Evolutionary conservation across 2,329 filamentous ascomycete species (phyloP).

Genomic region (Huntiella omanensis): DNA sequence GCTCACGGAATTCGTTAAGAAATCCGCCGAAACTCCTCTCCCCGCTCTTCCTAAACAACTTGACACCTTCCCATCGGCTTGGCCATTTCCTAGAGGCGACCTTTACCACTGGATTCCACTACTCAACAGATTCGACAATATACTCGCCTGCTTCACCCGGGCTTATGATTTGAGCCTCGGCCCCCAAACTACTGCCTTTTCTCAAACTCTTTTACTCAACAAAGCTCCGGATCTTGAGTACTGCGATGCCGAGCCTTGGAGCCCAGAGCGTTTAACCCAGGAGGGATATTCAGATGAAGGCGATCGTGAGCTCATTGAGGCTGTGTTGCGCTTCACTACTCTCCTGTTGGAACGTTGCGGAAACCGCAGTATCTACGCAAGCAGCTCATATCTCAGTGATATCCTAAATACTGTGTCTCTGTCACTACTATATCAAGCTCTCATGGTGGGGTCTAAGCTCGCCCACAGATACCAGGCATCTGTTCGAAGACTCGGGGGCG

Average conservation of each 20-base stretch:
- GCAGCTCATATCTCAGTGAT: conserved; percentile 75
- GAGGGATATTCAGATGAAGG: conserved; percentile 54
- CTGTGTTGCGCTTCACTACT: conserved; percentile 67
- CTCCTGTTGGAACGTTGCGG: conserved; percentile 87
- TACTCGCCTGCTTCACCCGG: conserved; percentile 64
- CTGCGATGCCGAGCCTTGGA: conserved; percentile 18
- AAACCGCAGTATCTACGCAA: conserved; percentile 89
- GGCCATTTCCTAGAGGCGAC: conserved; percentile 90
- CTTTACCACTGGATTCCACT: conserved; percentile 96
- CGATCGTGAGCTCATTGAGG: conserved; percentile 62
- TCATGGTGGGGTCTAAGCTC: conserved; percentile 67
- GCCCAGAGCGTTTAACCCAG: conserved; percentile 28
- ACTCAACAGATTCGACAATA: conserved; percentile 78
- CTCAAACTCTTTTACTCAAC: conserved; percentile 42
- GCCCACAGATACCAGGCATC: conserved; percentile 86
- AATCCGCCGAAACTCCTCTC: conserved; percentile 48
- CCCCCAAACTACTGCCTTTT: conserved; percentile 63
- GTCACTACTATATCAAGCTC: conserved; percentile 54
- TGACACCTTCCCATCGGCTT: conserved; percentile 63
- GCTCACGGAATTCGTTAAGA: conserved; percentile 61
- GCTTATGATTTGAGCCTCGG: conserved; percentile 65
- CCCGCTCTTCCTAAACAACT: conserved; percentile 62
- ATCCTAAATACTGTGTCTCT: conserved; percentile 76
- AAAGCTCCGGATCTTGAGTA: conserved; percentile 32
- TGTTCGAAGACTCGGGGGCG: conserved; percentile 50